Conservation (phyloP, 208 protist species). For the Naegleria fowleri region DNA sequence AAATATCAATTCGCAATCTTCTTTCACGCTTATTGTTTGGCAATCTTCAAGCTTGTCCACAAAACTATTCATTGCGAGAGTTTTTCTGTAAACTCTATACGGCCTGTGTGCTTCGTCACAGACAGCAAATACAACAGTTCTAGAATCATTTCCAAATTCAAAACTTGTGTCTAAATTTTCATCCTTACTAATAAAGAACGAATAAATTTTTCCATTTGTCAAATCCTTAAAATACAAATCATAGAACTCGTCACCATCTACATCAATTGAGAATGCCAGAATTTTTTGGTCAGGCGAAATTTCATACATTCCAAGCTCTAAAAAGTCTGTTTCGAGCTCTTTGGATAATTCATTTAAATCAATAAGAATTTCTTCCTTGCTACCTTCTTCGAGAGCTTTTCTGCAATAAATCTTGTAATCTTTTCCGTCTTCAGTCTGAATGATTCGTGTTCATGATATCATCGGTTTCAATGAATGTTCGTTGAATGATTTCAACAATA, state of each 20-base stretch:
- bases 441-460: neutral
- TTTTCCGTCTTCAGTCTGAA: conserved; percentile 5
- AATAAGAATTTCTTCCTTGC: conserved; percentile 11
- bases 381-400: neutral
- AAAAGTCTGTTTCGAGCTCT: neutral
- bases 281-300: neutral
- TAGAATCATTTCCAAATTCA: neutral
- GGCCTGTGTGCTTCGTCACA: neutral
- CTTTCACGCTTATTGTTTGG: neutral
- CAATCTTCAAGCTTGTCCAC: neutral
- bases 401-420: conserved; percentile 6
- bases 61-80: neutral
- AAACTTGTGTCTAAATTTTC: neutral
- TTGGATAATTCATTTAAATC: neutral
- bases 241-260: neutral
- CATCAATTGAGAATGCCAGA: neutral
- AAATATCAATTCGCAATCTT: neutral
- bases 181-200: neutral
- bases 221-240: neutral
- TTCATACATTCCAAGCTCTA: neutral
- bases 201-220: neutral
- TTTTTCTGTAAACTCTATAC: neutral
- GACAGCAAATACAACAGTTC: neutral
- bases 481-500: neutral
- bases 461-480: neutral